Conservation (phyloP, 331 rosid genomes). For the Ulmus americana region DNA sequence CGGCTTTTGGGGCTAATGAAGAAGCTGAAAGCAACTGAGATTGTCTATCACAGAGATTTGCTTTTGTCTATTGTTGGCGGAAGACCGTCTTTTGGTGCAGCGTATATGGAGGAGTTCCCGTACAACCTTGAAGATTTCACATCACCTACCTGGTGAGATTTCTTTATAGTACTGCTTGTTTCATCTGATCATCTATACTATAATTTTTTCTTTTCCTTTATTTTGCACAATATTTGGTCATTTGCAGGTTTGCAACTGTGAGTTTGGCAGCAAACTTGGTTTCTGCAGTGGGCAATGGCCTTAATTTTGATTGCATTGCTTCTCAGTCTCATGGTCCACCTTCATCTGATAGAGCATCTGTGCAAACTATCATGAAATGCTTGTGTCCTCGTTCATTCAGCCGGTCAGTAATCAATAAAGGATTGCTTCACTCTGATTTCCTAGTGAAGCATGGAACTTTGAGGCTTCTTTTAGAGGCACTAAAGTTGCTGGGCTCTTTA, state of each 20-base stretch:
- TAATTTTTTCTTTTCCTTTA: slow-evolving; percentile 2
- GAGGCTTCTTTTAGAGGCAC: slow-evolving; percentile 69
- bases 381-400: slow-evolving; percentile 74
- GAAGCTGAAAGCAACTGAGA: slow-evolving; percentile 57
- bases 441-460: slow-evolving; percentile 80
- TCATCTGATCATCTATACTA: not conserved
- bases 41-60: slow-evolving; percentile 55
- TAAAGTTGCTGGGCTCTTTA: slow-evolving; percentile 60
- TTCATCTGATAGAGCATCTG: slow-evolving; percentile 35
- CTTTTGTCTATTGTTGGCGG: slow-evolving; percentile 66
- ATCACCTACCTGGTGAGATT: slow-evolving; percentile 66
- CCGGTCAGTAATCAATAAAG: slow-evolving; percentile 61
- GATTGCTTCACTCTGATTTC: slow-evolving; percentile 64
- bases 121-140: slow-evolving; percentile 61
- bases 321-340: slow-evolving; percentile 31
- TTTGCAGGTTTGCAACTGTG: slow-evolving; percentile 63
- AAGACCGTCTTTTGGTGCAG: slow-evolving; percentile 56
- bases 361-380: slow-evolving; percentile 53
- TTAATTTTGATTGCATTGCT: slow-evolving; percentile 37
- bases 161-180: slow-evolving; percentile 14
- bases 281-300: slow-evolving; percentile 47
- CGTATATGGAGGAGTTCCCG: slow-evolving; percentile 81
- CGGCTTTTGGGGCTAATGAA: slow-evolving; percentile 67
- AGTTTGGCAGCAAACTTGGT: slow-evolving; percentile 71
- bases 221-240: slow-evolving; percentile 24